Evolutionary conservation across 1,139 yeast genomes (phyloP).

Genomic region (Scheffersomyces titani): DNA sequence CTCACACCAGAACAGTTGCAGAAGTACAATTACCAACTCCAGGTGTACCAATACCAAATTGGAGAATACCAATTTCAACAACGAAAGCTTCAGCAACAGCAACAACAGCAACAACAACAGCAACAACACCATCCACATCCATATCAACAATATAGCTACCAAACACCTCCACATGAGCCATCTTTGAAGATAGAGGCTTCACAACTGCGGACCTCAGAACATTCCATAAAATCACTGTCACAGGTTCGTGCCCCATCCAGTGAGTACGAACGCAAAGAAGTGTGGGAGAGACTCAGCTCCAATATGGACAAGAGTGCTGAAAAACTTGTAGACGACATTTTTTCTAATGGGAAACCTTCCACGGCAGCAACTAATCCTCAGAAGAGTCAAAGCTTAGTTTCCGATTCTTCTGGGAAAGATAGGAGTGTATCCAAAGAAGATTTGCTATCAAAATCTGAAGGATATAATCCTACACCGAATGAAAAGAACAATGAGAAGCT

Average conservation of each 20-base stretch:
- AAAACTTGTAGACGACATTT: slow-evolving; percentile 44
- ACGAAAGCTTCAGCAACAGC: slow-evolving; percentile 16
- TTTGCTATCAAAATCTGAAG: background rate
- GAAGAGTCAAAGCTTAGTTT: slow-evolving; percentile 4
- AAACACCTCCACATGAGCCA: background rate
- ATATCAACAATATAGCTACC: background rate
- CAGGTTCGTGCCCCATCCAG: slow-evolving; percentile 3
- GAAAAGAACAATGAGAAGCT: background rate
- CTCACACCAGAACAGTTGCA: slow-evolving; percentile 24
- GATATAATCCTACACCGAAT: slow-evolving; percentile 2
- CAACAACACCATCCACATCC: slow-evolving; percentile 1
- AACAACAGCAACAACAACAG: slow-evolving; percentile 7
- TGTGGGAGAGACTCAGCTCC: slow-evolving; percentile 32
- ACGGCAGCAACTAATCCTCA: background rate
- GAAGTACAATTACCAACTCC: slow-evolving; percentile 25
- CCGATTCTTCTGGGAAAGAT: slow-evolving; percentile 2
- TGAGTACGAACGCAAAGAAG: slow-evolving; percentile 34
- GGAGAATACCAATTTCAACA: slow-evolving; percentile 12
- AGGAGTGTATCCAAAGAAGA: background rate
- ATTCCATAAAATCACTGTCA: background rate
- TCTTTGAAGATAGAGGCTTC: background rate
- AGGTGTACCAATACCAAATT: slow-evolving; percentile 20
- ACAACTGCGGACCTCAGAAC: background rate
- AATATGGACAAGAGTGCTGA: slow-evolving; percentile 31
- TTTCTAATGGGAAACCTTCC: slow-evolving; percentile 14